Conservation (phyloP, 1,284 basidiomycete genomes). For the Takashimella koratensis region DNA sequence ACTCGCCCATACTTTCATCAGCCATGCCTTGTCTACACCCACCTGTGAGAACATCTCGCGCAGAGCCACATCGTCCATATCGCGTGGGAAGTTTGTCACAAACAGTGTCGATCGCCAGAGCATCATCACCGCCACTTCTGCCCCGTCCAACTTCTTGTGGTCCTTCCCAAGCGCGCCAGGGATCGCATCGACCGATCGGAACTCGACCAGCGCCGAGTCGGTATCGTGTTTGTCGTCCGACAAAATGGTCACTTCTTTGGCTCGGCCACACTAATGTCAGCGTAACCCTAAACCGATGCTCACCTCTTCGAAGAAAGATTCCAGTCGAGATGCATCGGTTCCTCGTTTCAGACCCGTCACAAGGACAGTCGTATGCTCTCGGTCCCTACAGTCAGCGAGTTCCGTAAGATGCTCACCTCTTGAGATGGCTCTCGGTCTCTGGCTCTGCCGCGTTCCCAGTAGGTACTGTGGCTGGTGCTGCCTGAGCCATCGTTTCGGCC, state of each 20-base stretch:
- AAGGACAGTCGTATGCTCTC: constrained; percentile 90
- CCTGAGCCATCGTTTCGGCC: constrained; percentile 2
- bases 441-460: constrained; percentile 11
- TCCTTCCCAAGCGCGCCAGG: constrained; percentile 87
- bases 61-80: constrained; percentile 72
- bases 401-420: constrained; percentile 19
- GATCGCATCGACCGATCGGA: constrained; percentile 57
- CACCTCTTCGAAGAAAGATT: constrained; percentile 77
- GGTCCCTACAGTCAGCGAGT: constrained; percentile 61
- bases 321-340: constrained; percentile 64
- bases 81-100: constrained; percentile 91
- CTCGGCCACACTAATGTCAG: constrained; percentile 64
- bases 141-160: constrained; percentile 72
- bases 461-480: too few relatives aligned
- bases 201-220: constrained; percentile 49
- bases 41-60: constrained; percentile 75
- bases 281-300: constrained; percentile 33
- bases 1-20: constrained; percentile 71
- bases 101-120: constrained; percentile 94
- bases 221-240: constrained; percentile 17
- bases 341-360: constrained; percentile 66
- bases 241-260: constrained; percentile 65
- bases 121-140: constrained; percentile 76
- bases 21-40: too few relatives aligned
- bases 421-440: constrained; percentile 22